Base-by-base conservation (phyloP, 2,329 filamentous ascomycete genomes). In the Dothistroma pini region DNA sequence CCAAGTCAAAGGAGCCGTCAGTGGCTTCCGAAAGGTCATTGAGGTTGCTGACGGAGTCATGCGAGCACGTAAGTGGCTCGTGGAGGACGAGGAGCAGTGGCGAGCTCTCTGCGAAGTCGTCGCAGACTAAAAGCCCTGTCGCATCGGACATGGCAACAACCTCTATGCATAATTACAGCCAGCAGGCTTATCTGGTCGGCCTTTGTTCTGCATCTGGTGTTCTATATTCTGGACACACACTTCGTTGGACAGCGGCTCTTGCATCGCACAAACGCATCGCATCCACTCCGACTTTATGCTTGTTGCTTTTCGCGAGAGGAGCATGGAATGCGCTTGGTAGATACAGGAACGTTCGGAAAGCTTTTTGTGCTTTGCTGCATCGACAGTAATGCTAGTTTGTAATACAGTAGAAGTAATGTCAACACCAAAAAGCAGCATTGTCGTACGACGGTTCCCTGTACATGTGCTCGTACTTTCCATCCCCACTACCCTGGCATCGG, bases 1-100 rank as follows among this genome's bases (percentile, higher is more conserved):
- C 1, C 93, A 97, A 72, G 91, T 95, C 72, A 88, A 88, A 60
- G 95, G 93, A n/a, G 93, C 93, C 1, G 92, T 91, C 41, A 95
- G 89, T 69, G 95, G 89, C 68, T 96, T 97, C 78, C 84, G 91
- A 73, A 87, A 86, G 71, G 89, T 96, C 10, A 84, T 96, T 29
- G 89, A 92, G 61, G 89, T 89, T 2, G 81, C 97, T 68, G 83
- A 88, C 66, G 80, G 84, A 21, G 84, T 91, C 16, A 86, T 96
- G 73, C 81, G 81, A 65, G 80, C 80, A 62, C 85, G 87, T 31
- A 81, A 82, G 29, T 78, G 93, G 68, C 77, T 96, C 32, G 86
- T 96, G 29, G 79, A 84, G 41, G 89, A 81, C 48, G 72, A 76
- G 55, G 74, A 75, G 62, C 77, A 78, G 70, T 77, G 75, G 71